Conservation (phyloP, 2,329 filamentous ascomycete genomes). For the Teratosphaeria destructans region DNA sequence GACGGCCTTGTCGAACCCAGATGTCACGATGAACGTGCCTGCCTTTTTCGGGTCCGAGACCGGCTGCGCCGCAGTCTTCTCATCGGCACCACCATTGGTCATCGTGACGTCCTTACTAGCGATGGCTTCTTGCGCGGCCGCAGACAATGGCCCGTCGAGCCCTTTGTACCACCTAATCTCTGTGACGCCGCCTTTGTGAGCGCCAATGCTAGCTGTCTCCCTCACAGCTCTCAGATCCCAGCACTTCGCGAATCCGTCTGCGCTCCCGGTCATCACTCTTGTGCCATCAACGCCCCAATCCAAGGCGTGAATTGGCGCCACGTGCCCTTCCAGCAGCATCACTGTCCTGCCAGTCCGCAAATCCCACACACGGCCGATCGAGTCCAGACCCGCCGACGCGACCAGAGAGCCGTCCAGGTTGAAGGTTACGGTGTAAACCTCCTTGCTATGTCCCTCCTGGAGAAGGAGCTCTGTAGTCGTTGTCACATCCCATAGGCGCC, state of each 20-base stretch:
- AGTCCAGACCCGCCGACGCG: slow-evolving; percentile 87
- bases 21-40: slow-evolving; percentile 81
- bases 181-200: slow-evolving; percentile 82
- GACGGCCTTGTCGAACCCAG: slow-evolving; percentile 89
- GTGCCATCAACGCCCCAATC: slow-evolving; percentile 91
- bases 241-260: slow-evolving; percentile 92
- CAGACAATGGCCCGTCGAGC: slow-evolving; percentile 59
- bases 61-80: neutral
- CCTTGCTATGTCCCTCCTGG: slow-evolving; percentile 89
- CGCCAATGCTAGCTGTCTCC: slow-evolving; percentile 73
- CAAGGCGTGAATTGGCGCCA: slow-evolving; percentile 83
- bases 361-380: slow-evolving; percentile 93
- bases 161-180: slow-evolving; percentile 94
- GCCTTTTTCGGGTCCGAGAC: slow-evolving; percentile 60
- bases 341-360: slow-evolving; percentile 82
- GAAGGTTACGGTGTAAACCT: slow-evolving; percentile 83
- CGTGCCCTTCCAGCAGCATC: slow-evolving; percentile 89
- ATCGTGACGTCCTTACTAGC: slow-evolving; percentile 42
- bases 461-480: slow-evolving; percentile 73
- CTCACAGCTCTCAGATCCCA: slow-evolving; percentile 92
- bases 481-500: slow-evolving; percentile 90
- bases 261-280: slow-evolving; percentile 83
- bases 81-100: slow-evolving; percentile 10
- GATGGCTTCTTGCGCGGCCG: slow-evolving; percentile 38
- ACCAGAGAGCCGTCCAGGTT: slow-evolving; percentile 84